Percentiles rank a stretch among this genome's conserved stretches.
Evolutionary conservation across 148 eudicot species (phyloP).

Genomic region (Salicornia ramosissima): DNA sequence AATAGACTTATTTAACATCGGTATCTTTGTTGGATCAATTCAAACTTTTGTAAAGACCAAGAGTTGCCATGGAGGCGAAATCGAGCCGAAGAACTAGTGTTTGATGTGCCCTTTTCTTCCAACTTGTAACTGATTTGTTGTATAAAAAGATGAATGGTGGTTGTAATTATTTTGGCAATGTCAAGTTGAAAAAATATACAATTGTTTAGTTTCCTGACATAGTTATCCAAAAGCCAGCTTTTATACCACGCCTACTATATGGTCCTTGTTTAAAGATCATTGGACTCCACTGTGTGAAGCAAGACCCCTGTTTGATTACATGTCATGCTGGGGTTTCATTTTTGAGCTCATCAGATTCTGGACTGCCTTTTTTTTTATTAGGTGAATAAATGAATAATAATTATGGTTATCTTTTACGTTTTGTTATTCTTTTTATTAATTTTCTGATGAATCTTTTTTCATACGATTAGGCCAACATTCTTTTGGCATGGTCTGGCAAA

Average conservation of each 20-base stretch:
- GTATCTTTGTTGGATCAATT: not conserved
- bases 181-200: not conserved
- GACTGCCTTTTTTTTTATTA: not conserved
- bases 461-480: not conserved
- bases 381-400: not conserved
- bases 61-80: not conserved
- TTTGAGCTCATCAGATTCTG: not conserved
- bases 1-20: not conserved
- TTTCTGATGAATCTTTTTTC: not conserved
- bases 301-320: slow-evolving; percentile 1
- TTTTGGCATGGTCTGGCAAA: too few relatives aligned
- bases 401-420: not conserved
- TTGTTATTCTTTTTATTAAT: not conserved
- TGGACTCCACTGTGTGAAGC: slow-evolving; percentile 3
- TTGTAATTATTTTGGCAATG: not conserved
- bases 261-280: slow-evolving; percentile 5
- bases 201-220: not conserved
- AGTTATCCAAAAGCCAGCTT: not conserved
- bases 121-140: slow-evolving; percentile 7
- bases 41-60: slow-evolving; percentile 7
- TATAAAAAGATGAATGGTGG: not conserved
- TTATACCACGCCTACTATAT: slow-evolving; percentile 1
- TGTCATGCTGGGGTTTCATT: not conserved
- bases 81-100: slow-evolving; percentile 4
- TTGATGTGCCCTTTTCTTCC: not conserved